These are phyloP conservation scores for Pisolithus sp. DNA, from an alignment of 768 basidiomycete species.

Conservation along the genomic window DNA sequence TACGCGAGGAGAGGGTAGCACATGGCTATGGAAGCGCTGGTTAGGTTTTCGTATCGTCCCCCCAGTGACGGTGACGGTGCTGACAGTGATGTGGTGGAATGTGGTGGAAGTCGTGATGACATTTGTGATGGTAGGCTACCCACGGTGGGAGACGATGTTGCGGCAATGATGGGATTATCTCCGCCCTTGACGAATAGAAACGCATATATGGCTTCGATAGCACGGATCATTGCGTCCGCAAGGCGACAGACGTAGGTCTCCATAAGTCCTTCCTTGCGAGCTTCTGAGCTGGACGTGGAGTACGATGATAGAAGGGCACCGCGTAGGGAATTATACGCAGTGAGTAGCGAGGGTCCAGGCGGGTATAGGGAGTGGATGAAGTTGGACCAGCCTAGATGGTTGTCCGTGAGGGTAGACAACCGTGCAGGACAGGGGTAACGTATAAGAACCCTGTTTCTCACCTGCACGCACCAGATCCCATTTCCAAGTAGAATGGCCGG, in stretches of 20 bases:
- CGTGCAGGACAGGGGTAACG: neutral
- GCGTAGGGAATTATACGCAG: constrained; percentile 17
- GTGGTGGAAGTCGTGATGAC: neutral
- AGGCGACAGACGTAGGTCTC: constrained; percentile 9
- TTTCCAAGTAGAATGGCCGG: constrained; percentile 3
- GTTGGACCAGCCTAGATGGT: constrained; percentile 15
- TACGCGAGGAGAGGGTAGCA: constrained; percentile 19
- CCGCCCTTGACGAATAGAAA: constrained; percentile 13
- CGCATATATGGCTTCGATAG: constrained; percentile 10
- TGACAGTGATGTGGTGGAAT: neutral
- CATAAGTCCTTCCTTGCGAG: neutral
- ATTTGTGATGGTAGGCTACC: neutral
- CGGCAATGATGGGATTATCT: neutral
- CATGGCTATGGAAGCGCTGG: constrained; percentile 15
- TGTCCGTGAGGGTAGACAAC: neutral
- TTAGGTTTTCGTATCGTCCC: constrained; percentile 7
- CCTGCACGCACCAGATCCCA: constrained; percentile 20
- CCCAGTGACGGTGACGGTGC: neutral
- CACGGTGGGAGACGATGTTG: neutral
- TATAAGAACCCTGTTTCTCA: neutral
- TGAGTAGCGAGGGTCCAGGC: constrained; percentile 17
- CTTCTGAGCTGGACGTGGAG: constrained; percentile 1
- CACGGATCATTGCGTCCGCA: constrained; percentile 14
- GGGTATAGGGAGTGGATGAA: constrained; percentile 16
- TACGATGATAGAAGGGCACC: constrained; percentile 8